Evolutionary conservation across 2,329 filamentous ascomycete species (phyloP), one percentile per base, ranked within the genome.

Genomic region (Geosmithia morbida): DNA sequence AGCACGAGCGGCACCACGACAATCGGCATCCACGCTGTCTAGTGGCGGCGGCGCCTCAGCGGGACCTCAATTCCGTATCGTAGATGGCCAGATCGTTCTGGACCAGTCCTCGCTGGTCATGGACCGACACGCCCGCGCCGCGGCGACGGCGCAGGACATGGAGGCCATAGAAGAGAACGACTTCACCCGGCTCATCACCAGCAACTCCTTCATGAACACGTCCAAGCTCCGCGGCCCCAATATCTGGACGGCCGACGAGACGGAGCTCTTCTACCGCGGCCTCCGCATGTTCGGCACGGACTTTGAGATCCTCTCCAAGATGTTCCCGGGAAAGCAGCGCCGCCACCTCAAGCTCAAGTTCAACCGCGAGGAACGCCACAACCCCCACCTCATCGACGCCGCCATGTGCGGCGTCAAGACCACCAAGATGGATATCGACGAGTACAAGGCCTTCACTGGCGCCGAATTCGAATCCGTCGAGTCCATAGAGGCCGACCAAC

Each of bases 331-430:
- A 52, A 80, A 83, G 57, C 83, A 76, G 50, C 74, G 87, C 17
- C 75, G 81, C 30, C 79, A 85, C 60, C 74, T 92, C 64, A 90
- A 90, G 66, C 74, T 83, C 53, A 92, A 92, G 60, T 92, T 87
- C 65, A 85, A 82, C 56, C 80, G 82, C 51, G 87, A 92, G 63
- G 86, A 92, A 64, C 72, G 77, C 33, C 68, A 77, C 47, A 73
- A 82, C 52, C 79, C 83, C 0, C 64, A 67, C 2, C 73, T 76
- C 51, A 72, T 94, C 54, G 79, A 78, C 51, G 70, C 71, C 37
- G 78, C 78, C 5, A 67, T 92, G 48, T 74, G 74, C 37, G 77
- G 77, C 48, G 68, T 74, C 54, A 75, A 79, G 63, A 70, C 70
- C 29, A 67, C 72, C 42, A 64, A 63, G 56, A 79, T 83, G 52